Percentiles rank a stretch among this genome's conserved stretches.
phyloP scores from a whole-genome alignment of 2,329 filamentous ascomycete species.

The Fusarium fracticaudum region DNA sequence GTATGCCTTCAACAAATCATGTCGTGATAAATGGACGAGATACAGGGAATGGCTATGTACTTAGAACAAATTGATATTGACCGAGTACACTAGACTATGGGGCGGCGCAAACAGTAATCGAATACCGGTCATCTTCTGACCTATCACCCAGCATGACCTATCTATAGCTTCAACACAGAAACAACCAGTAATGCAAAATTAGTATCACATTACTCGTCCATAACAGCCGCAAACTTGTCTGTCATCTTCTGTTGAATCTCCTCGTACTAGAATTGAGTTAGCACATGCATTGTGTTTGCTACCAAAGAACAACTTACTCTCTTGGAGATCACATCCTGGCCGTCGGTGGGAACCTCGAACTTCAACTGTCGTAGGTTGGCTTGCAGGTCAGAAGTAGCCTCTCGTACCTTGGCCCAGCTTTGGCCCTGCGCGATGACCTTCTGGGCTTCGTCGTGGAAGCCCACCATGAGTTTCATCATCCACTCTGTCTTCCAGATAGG shows the following conservation, averaged over 20 bases:
- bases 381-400: conserved; percentile 89
- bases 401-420: conserved; percentile 91
- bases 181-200: conserved; percentile 34
- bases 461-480: conserved; percentile 99
- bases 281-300: conserved; percentile 30
- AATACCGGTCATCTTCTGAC: conserved; percentile 39
- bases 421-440: conserved; percentile 93
- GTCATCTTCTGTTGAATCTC: conserved; percentile 89
- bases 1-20: not conserved
- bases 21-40: not conserved
- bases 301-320: conserved; percentile 69
- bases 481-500: conserved; percentile 99
- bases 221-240: conserved; percentile 96
- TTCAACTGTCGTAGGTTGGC: conserved; percentile 89
- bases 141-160: conserved; percentile 33
- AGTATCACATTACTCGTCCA: conserved; percentile 78
- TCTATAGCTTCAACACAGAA: conserved; percentile 45
- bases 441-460: conserved; percentile 96
- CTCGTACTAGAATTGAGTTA: conserved; percentile 77
- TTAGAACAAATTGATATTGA: conserved; percentile 41
- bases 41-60: not conserved
- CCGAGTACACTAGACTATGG: conserved; percentile 44
- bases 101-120: conserved; percentile 41
- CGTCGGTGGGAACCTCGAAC: conserved; percentile 91
- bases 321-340: conserved; percentile 81